Base-by-base conservation (phyloP, 805 yeast species). In the Yarrowia bubula region DNA sequence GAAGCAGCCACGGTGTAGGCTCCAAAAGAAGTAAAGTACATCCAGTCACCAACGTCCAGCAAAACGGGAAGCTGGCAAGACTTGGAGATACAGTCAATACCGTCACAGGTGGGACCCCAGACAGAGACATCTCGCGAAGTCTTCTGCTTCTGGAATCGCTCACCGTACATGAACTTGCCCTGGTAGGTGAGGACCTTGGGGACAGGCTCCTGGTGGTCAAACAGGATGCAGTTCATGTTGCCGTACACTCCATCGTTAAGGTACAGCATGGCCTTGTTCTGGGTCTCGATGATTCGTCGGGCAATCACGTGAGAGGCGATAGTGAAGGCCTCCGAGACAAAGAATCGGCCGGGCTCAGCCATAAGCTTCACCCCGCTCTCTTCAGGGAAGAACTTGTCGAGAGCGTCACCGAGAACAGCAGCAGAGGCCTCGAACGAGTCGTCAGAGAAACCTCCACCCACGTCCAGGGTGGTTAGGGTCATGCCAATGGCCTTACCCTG, bases 31-130 rank as follows among this genome's bases (percentile, higher is more conserved):
- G 86, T 80, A 77, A 93, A 92, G 76, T 86, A 90, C 66, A 93
- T 74, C 98, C 98, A 93, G 75, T 93, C 98, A 8, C 98, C 98
- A 47, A 89, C 87, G 18, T 80, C 79, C 48, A 91, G 85, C 43
- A 85, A 84, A 64, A 82, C 80, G 17, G 86, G 80, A 71, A 93
- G 79, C 39, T 70, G 70, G 67, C 84, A 78, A 41, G 78, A 79
- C 53, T 79, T 75, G 17, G 88, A 75, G 66, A 93, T 84, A 75
- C 96, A 88, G 75, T 93, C 99, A 68, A 93, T 80, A 3, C 98
- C 98, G 77, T 93, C 99, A 78, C 99, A 93, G 17, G 98, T 93
- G 50, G 98, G 99, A 6, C 99, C 99, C 99, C 99, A 93, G 67
- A 95, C 82, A 3, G 96, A 89, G 66, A 72, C 69, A 31, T 64